phyloP scores from a whole-genome alignment of 352 stramenopile species.

The Ochromonadaceae sp. region DNA sequence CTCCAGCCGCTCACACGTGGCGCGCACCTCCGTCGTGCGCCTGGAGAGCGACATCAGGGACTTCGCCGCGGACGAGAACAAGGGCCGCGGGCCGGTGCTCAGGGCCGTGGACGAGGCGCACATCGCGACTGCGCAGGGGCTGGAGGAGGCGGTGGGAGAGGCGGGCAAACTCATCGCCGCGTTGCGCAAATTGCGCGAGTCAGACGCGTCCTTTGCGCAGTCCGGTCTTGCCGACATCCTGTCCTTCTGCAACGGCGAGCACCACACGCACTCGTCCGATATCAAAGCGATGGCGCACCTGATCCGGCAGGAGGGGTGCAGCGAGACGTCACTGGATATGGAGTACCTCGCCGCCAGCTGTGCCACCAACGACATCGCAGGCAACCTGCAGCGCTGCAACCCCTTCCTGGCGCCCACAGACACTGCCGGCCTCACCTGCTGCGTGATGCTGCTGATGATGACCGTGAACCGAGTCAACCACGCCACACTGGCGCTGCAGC shows the following conservation, averaged over 20 bases:
- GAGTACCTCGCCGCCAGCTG: neutral
- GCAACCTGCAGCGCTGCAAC: slow-evolving; percentile 55
- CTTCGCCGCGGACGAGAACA: neutral
- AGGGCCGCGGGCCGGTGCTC: neutral
- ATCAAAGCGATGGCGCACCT: too few relatives aligned
- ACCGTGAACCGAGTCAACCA: slow-evolving; percentile 53
- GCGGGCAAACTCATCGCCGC: too few relatives aligned
- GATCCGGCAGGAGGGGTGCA: too few relatives aligned
- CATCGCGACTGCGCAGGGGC: neutral
- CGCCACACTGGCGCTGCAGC: slow-evolving; percentile 12
- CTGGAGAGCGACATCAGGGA: slow-evolving; percentile 8
- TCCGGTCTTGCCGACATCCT: too few relatives aligned
- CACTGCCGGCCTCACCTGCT: slow-evolving; percentile 48
- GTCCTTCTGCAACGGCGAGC: too few relatives aligned
- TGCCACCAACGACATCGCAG: slow-evolving; percentile 23
- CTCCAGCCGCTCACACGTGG: slow-evolving; percentile 18
- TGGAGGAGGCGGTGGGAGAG: neutral
- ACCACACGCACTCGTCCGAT: too few relatives aligned
- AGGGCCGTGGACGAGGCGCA: neutral
- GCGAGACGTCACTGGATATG: neutral
- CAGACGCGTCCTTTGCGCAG: too few relatives aligned
- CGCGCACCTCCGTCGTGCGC: slow-evolving; percentile 7
- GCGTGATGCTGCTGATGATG: slow-evolving; percentile 56
- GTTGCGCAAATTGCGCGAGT: too few relatives aligned
- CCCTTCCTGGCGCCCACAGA: slow-evolving; percentile 48